Conservation (phyloP, 2,329 filamentous ascomycete species). For the Talaromyces atroroseus region DNA sequence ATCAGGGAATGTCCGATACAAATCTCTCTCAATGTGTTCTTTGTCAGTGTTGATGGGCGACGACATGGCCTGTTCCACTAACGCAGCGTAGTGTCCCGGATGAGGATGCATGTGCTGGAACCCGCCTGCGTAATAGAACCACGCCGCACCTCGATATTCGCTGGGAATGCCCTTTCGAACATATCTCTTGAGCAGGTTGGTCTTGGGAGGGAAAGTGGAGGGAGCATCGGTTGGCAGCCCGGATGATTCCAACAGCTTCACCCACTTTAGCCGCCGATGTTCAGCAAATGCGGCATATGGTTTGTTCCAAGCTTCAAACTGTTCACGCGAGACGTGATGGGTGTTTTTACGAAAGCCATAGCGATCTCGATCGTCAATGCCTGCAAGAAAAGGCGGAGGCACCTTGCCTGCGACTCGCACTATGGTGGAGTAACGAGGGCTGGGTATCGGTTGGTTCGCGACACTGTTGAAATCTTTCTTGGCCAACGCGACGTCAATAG, state of each 20-base stretch:
- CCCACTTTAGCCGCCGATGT: constrained; percentile 76
- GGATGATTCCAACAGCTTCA: constrained; percentile 67
- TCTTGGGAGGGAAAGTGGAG: constrained; percentile 71
- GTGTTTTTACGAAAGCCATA: constrained; percentile 91
- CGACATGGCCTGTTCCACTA: constrained; percentile 62
- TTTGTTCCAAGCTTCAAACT: constrained; percentile 77
- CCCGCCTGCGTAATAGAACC: constrained; percentile 94
- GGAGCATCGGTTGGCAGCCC: constrained; percentile 67
- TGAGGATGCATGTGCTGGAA: constrained; percentile 72
- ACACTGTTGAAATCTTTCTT: constrained; percentile 1
- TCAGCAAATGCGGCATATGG: constrained; percentile 70
- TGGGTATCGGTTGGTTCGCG: constrained; percentile 17
- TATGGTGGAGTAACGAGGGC: constrained; percentile 23
- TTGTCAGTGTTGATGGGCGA: constrained; percentile 65
- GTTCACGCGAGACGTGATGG: constrained; percentile 66
- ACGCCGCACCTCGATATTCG: constrained; percentile 89
- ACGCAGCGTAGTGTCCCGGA: constrained; percentile 67
- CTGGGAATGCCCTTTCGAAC: constrained; percentile 90
- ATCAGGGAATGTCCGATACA: constrained; percentile 91
- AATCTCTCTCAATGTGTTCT: constrained; percentile 87
- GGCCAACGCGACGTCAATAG: constrained; percentile 4
- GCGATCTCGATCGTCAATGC: constrained; percentile 57
- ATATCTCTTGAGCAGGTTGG: constrained; percentile 80
- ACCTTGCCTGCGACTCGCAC: constrained; percentile 30
- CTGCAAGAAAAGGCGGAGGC: constrained; percentile 31